Percentiles rank a stretch among this genome's conserved stretches.
Evolutionary conservation across 2,329 filamentous ascomycete genomes (phyloP).

Genomic region (Proliferodiscus dingleyae): DNA sequence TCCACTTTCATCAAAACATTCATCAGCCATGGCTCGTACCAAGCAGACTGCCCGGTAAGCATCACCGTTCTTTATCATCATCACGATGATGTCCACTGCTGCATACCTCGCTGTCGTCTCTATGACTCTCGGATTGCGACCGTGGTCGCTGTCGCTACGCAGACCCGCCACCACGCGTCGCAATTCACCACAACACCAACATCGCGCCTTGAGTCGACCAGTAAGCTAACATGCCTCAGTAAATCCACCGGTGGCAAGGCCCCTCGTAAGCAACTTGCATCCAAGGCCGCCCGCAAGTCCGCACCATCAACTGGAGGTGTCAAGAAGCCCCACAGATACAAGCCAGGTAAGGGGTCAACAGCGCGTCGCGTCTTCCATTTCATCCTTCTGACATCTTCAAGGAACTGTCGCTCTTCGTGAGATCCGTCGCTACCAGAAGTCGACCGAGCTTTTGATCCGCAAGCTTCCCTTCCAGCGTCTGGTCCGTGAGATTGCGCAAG

Average conservation of each 20-base stretch:
- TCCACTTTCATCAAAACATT: conserved; percentile 10
- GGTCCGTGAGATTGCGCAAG: conserved; percentile 93
- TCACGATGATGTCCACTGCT: too few species aligned
- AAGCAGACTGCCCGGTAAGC: conserved; percentile 55
- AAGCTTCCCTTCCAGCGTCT: conserved; percentile 98
- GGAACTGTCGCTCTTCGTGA: conserved; percentile 95
- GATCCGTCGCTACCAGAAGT: conserved; percentile 98
- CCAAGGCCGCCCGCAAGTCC: conserved; percentile 95
- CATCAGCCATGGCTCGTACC: conserved; percentile 36
- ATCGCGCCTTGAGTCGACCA: conserved; percentile 11
- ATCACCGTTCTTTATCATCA: conserved; percentile 10
- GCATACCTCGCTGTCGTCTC: too few species aligned
- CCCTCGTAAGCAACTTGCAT: conserved; percentile 93
- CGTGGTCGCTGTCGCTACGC: conserved; percentile 8
- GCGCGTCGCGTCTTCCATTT: conserved; percentile 12
- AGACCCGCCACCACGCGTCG: conserved; percentile 16
- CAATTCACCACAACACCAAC: conserved; percentile 7
- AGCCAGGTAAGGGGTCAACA: conserved; percentile 57
- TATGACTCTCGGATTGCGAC: conserved; percentile 28
- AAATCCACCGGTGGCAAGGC: conserved; percentile 78
- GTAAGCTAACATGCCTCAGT: conserved; percentile 35
- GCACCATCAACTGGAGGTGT: conserved; percentile 94
- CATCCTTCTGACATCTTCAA: conserved; percentile 1
- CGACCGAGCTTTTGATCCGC: conserved; percentile 90
- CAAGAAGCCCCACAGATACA: conserved; percentile 91